Evolutionary conservation across 2,329 filamentous ascomycete genomes (phyloP), one percentile per base, ranked within the genome.

Genomic region (Sphaerostilbella broomeana): DNA sequence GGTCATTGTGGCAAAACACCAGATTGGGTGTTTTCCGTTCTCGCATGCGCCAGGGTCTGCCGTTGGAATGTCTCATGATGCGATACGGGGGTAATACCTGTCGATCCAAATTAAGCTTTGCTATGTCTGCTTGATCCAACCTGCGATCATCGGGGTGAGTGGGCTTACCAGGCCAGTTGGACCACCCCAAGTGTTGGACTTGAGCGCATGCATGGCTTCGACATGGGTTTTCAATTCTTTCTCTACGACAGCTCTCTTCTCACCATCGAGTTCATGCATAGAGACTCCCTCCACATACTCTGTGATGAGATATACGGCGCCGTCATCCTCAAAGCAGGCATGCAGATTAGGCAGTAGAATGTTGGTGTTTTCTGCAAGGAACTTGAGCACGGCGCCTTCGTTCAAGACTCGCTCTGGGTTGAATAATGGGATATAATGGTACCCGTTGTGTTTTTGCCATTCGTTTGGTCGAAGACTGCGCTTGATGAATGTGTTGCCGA

Each of bases 281-380:
- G 13, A 16, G 6, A 45, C 43, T 15, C 49, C 46, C 11, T 48
- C 35, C 5, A 51, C 27, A 18, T 43, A 45, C 20, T 50, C 46
- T 3, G 43, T 48, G 11, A 47, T 35, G 2, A 51, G 8, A 22
- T 47, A 47, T 3, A 38, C 38, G 7, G 49, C 46, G 2, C 19
- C 37, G 25, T 47, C 49, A 27, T 50, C 45, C 21, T 47, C 42
- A 22, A 49, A 51, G 28, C 43, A 40, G 22, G 39, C 43, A 32
- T 50, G 27, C 4, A 52, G 20, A 24, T 45, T 52, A 5, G 46
- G 49, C 11, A 52, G 25, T 2, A 45, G 48, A 29, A 51, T 47
- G 18, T 45, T 18, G 6, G 50, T 50, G 4, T 49, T 42, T 2
- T 49, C 37, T 5, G 45, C 27, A 13, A 52, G 24, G 15, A 47